Conservation (phyloP, 2,329 filamentous ascomycete species). For the Blastomyces gilchristii region DNA sequence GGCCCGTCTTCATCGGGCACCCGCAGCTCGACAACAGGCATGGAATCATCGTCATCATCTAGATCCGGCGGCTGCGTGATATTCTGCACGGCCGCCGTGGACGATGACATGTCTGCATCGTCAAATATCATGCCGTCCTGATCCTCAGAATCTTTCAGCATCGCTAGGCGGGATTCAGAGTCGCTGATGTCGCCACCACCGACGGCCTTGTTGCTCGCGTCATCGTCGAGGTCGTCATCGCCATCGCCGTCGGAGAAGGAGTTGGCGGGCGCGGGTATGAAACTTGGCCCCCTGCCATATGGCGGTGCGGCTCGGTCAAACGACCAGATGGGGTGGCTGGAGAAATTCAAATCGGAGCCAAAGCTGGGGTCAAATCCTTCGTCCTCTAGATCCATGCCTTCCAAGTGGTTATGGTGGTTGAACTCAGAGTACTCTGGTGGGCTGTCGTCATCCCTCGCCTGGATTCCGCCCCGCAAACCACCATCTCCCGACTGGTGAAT, state of each 20-base stretch:
- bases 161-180: constrained; percentile 25
- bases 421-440: constrained; percentile 26
- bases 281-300: constrained; percentile 21
- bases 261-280: constrained; percentile 20
- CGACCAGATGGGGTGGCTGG: constrained; percentile 28
- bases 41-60: constrained; percentile 27
- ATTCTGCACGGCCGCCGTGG: constrained; percentile 18
- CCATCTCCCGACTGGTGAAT: constrained; percentile 55
- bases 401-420: constrained; percentile 16
- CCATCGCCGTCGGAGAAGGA: constrained; percentile 25
- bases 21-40: constrained; percentile 34
- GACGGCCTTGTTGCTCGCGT: constrained; percentile 33
- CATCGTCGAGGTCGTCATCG: constrained; percentile 29
- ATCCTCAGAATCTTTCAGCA: constrained; percentile 12
- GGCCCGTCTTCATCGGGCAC: constrained; percentile 28
- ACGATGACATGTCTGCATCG: constrained; percentile 3
- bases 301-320: constrained; percentile 25
- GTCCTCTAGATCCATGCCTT: constrained; percentile 29
- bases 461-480: constrained; percentile 43
- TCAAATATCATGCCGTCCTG: constrained; percentile 5
- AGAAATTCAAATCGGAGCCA: constrained; percentile 17
- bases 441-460: constrained; percentile 25
- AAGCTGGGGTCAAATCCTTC: constrained; percentile 19
- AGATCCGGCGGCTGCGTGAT: constrained; percentile 21
- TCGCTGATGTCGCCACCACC: constrained; percentile 28